Evolutionary conservation across 352 stramenopile species (phyloP), one percentile per base, ranked within the genome.

Genomic region (Globisporangium irregulare): DNA sequence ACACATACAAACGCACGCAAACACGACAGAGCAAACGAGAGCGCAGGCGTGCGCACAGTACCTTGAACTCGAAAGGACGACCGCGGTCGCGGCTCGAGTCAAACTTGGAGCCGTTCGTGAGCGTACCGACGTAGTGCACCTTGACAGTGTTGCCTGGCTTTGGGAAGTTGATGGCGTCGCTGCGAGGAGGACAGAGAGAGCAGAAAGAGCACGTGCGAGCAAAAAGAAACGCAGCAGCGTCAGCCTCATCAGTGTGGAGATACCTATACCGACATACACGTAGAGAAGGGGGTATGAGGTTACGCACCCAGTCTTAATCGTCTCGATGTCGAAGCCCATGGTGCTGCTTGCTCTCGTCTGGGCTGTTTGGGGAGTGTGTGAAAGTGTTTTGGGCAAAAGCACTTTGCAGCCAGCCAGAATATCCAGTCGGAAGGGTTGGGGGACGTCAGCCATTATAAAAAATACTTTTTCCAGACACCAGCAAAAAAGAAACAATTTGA

Each of bases 61-160:
- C 76, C 69, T 81, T 76, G 76, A 94, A 94, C 73, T 92, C 78
- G 71, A 92, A 94, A 66, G 84, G 76, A n/a, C 80, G 82, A 58
- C 74, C 81, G 69, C 86, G 81, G 75, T 93, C 84, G 58, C 84
- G 84, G 62, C 79, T 92, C 69, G 84, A 93, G 77, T 94, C 86
- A 73, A 94, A 94, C 74, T 92, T 90, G 74, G 79, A 87, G 72
- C 86, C 86, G 72, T 90, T 71, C 15, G 74, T 82, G 58, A 94
- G 80, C 54, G 84, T 92, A 71, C 83, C 86, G 32, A 90, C 79
- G 71, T 94, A 94, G 73, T 93, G 86, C 65, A 94, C 84, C 32
- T 76, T 81, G 54, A 94, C 84, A 59, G 86, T 94, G 64, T 80
- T 77, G 67, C 86, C 86, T 1, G 68, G 34, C 75, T 82, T 78